Conservation (phyloP, 352 stramenopile species). For the Globisporangium ultimum region DNA sequence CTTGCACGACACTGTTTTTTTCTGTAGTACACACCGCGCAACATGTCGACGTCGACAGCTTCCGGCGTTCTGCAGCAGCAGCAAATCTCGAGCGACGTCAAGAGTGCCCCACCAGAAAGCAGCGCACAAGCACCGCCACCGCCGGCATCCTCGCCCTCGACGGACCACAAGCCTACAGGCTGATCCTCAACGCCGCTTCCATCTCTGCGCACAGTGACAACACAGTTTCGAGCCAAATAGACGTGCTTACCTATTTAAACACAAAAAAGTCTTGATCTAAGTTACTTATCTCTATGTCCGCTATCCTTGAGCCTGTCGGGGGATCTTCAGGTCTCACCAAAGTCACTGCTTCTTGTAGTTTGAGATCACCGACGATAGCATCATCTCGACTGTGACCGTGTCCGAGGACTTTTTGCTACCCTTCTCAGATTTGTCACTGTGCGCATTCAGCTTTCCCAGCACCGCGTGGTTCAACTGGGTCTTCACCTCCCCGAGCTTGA, state of each 20-base stretch:
- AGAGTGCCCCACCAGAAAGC: neutral
- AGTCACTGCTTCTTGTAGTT: slow-evolving; percentile 63
- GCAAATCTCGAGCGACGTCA: neutral
- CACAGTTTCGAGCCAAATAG: neutral
- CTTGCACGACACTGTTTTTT: neutral
- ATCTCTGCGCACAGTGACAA: neutral
- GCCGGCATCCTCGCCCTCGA: neutral
- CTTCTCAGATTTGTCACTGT: slow-evolving; percentile 27
- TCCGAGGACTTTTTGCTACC: slow-evolving; percentile 20
- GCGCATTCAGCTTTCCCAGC: slow-evolving; percentile 77
- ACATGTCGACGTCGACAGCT: neutral
- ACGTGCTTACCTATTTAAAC: neutral
- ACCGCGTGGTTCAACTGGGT: slow-evolving; percentile 86
- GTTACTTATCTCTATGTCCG: neutral
- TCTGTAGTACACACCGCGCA: slow-evolving; percentile 10
- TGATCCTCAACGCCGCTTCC: neutral
- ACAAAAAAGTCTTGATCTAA: neutral
- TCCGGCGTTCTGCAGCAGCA: neutral
- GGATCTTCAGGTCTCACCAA: slow-evolving; percentile 4
- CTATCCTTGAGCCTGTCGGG: neutral
- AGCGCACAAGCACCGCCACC: neutral
- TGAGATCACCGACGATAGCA: slow-evolving; percentile 74
- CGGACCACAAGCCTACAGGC: neutral
- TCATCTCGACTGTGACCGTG: slow-evolving; percentile 71
- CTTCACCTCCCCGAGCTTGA: slow-evolving; percentile 81